Base-by-base conservation (phyloP, 805 yeast species). In the Tetrapisispora taiwanensis region DNA sequence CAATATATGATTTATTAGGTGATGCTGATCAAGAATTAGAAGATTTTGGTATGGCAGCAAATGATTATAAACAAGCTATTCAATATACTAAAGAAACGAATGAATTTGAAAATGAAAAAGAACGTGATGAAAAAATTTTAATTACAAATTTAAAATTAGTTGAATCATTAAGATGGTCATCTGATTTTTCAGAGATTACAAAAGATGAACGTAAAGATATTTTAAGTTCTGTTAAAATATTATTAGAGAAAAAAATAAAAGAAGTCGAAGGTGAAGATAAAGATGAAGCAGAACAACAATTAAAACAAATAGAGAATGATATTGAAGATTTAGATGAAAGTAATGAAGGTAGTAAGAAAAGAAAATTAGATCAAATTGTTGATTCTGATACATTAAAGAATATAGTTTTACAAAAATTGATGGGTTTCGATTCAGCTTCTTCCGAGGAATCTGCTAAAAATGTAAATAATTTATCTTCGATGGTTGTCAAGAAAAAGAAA, bases 21-120 rank as follows among this genome's bases (percentile, higher is more conserved):
- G 97, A 90, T 58, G 83, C 89, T 9, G 81, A 95, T 0, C 69
- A 89, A 36, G 98, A 90, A 58, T 76, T 92, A 1, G 97, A 90
- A 54, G 85, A 86, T 62, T 88, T 88, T 61, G 65, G 69, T 14
- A 94, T 86, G 60, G 85, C 96, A 0, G 74, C 81, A 0, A 66
- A 67, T 17, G 95, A 89, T 60, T 76, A 87, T 46, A 66, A 70
- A 39, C 64, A 74, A 17, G 70, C 86, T 34, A 69, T 84, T 30
- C 64, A 73, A 26, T 63, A 50, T 22, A 44, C 45, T 7, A 39
- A 36, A 26, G 36, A 43, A 81, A 36, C 73, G 84, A 36, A 38
- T 4, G 35, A 27, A 18, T 30, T 43, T 80, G 36, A 73, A 86
- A 39, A 39, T n/a, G 40, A 37, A 27, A 19, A 17, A 20, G 46